Base-by-base conservation (phyloP, 2,329 filamentous ascomycete species). In the Elsinoe fawcettii region DNA sequence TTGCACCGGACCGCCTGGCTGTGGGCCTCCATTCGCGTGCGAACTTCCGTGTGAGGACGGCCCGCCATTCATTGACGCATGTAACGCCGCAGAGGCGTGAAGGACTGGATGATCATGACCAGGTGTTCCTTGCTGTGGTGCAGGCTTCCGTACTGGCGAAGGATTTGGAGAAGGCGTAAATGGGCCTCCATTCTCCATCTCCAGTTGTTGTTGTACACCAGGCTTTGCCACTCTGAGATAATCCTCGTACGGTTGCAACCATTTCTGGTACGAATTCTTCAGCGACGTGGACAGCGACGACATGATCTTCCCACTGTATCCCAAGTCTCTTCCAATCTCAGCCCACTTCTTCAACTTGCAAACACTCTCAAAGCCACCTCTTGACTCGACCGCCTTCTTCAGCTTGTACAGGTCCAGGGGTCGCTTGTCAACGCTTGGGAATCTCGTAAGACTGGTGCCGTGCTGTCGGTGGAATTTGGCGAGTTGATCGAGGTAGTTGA, bases 261-360 rank as follows among this genome's bases (percentile, higher is more conserved):
- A 99, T 73, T 92, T 86, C 70, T 96, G 90, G 66, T 95, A 99
- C 0, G 93, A 97, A 71, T 99, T 99, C 71, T 97, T 99, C 41
- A 99, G 80, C 4, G 93, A 97, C 0, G 93, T 99, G 5, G 93
- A 99, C 47, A 99, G 76, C 7, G 93, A 97, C 2, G 92, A 97
- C 93, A 99, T 99, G 62, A 99, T 99, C 76, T 99, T 99, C 69
- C 93, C 93, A 68, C 92, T 97, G 73, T 99, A 99, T 56, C 93
- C 93, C 49, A 99, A 76, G 69, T 97, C 93, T 66, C 93, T 85
- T 32, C 93, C 93, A 65, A 99, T 97, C 71, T 99, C 93, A 14
- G 93, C 93, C 93, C 93, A 99, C 75, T 97, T 97, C 75, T 99
- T 99, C 57, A 86, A 80, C 73, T 96, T 96, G 79, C 93, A 99